Conservation (phyloP, 2,329 filamentous ascomycete species). For the Diaporthe amygdali region DNA sequence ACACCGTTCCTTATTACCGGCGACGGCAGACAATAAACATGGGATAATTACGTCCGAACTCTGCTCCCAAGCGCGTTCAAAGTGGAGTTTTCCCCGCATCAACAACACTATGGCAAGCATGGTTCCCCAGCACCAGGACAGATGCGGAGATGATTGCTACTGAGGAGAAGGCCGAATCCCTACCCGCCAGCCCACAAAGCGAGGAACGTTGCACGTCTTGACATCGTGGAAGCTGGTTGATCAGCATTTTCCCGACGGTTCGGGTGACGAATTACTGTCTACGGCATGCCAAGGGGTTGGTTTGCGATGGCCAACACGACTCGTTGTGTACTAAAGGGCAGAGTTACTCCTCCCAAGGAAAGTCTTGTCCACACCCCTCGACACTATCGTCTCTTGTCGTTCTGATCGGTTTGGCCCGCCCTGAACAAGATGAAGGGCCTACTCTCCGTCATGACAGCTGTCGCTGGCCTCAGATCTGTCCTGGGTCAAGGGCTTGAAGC, state of each 20-base stretch:
- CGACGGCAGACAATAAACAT: background rate
- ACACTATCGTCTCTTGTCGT: background rate
- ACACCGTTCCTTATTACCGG: background rate
- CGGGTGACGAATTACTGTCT: background rate
- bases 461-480: background rate
- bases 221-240: background rate
- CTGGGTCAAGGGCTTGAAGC: background rate
- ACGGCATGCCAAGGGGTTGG: background rate
- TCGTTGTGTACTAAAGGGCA: background rate
- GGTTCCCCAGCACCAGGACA: background rate
- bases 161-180: conserved; percentile 4
- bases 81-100: conserved; percentile 10
- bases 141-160: conserved; percentile 12
- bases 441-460: background rate
- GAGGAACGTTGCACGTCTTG: conserved; percentile 1
- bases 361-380: background rate
- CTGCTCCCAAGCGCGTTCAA: background rate
- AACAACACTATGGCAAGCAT: background rate
- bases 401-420: background rate
- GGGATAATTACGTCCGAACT: conserved; percentile 1
- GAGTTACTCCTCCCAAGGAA: background rate
- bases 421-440: background rate
- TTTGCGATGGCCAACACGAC: background rate
- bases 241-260: conserved; percentile 4
- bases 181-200: background rate